Base-by-base conservation (phyloP, 441 rosid species). In the Eutrema salsugineum region DNA sequence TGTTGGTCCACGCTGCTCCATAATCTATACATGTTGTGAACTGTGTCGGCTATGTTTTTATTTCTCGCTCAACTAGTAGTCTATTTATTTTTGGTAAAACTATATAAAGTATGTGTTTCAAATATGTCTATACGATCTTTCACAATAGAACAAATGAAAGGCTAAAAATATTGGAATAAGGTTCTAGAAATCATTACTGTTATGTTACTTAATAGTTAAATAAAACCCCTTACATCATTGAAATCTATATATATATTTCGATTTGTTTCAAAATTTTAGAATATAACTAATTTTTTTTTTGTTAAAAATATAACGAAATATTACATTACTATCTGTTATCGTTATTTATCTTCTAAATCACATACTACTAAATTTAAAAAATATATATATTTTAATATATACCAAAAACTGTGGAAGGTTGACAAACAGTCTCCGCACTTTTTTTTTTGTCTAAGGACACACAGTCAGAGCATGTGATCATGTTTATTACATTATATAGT, bases 1-100 rank as follows among this genome's bases (percentile, higher is more conserved):
- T 44, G 73, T 61, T 74, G 78, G 78, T 74, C 68, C 68, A 59
- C 57, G 32, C 16, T 60, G 57, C 50, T 60, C 68, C 68, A 60
- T 68, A 44, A 67, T 43, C 63, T 55, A 35, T 38, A 68, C 70
- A 75, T 61, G 57, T 54, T 46, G 50, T 62, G 47, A 24, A 61
- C 30, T 61, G 70, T 75, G 73, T 75, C 74, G 74, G 74, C 46
- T 54, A 27, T 46, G 8, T 43, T 60, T 58, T 14, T 15, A n/a
- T 64, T 64, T 57, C 19, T 51, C 36, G 3, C 36, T 73, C 59
- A 47, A 38, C 48, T 43, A 50, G 14, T 50, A 39, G 15, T 60
- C 35, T 32, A 16, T 32, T 15, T 55, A 16, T 55, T 8, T 15
- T 15, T 55, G 44, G 36, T 56, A 46, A 11, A 22, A 57, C 19